Evolutionary conservation across 2,329 filamentous ascomycete species (phyloP), one percentile per base, ranked within the genome.

Genomic region (Aspergillus hortae): DNA sequence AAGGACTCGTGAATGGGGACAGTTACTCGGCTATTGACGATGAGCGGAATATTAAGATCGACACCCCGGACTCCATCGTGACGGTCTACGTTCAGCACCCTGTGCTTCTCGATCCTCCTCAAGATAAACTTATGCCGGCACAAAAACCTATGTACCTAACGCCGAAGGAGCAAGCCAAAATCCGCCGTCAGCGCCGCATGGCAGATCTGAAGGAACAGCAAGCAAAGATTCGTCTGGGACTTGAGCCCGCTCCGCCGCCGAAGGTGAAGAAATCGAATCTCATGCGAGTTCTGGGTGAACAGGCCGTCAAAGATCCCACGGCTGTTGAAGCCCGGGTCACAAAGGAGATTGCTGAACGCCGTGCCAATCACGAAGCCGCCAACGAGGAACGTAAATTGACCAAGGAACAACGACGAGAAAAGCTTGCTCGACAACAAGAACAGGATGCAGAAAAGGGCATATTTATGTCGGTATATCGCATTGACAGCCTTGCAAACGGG

Each of bases 191-290:
- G 72, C 85, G 90, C 49, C 85, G 95, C 58, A 92, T 92, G 83
- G 92, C 89, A 38, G 90, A 96, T 57, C 78, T 95, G 57, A 97
- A 97, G 70, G 95, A 99, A 72, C 87, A 92, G 67, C 94, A 99
- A 73, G 92, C 92, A 35, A 97, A 99, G 76, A 94, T 97, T 56
- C 83, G 92, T 53, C 78, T 99, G 10, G 94, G 94, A 17, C 80
- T 99, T 12, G 87, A 92, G 54, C 90, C 92, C 3, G 90, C 92
- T 17, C 91, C 92, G 25, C 88, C 92, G 23, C 92, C 94, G 10
- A 99, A 97, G 73, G 90, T 99, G 61, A 97, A 96, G 75, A 95
- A 95, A 72, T 89, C 88, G 52, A 99, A 99, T 70, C 82, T 99
- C 67, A 99, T 99, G 94, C 87, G 92, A 52, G 94, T 99, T 27